Percentiles rank a stretch among this genome's conserved stretches.
Evolutionary conservation across 164 flowering plant genomes (phyloP).

Genomic region (Kingdonia uniflora): DNA sequence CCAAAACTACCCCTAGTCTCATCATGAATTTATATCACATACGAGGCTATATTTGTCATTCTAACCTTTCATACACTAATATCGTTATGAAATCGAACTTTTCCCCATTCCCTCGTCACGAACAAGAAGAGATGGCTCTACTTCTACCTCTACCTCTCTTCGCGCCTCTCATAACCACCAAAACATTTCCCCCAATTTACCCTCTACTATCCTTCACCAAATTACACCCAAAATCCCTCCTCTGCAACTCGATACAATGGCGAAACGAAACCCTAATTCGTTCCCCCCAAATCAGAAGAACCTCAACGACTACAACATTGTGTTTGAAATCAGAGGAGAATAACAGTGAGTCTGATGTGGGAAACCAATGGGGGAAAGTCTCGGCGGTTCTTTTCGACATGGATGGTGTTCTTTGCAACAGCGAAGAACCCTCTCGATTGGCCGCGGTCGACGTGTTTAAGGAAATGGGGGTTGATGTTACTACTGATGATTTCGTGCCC

Average conservation of each 20-base stretch:
- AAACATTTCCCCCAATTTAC: conserved; percentile 7
- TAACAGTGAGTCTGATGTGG: conserved; percentile 13
- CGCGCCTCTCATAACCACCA: conserved; percentile 7
- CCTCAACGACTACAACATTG: conserved; percentile 20
- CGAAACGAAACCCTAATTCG: not conserved
- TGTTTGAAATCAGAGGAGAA: conserved; percentile 39
- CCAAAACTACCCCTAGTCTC: too few relatives aligned
- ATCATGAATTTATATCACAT: too few relatives aligned
- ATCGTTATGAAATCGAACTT: too few relatives aligned
- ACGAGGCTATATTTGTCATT: too few relatives aligned
- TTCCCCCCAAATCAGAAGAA: conserved; percentile 5
- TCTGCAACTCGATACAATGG: not conserved
- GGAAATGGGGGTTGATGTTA: conserved; percentile 82
- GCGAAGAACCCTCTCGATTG: conserved; percentile 75
- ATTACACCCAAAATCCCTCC: conserved; percentile 4
- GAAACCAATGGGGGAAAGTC: conserved; percentile 69
- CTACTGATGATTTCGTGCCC: conserved; percentile 73
- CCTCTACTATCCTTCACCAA: not conserved
- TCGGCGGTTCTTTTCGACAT: conserved; percentile 94
- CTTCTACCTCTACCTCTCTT: conserved; percentile 7
- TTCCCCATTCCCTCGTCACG: too few relatives aligned
- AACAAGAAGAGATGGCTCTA: conserved; percentile 13
- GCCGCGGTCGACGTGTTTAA: conserved; percentile 85
- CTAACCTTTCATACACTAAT: too few relatives aligned
- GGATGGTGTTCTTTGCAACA: conserved; percentile 95